phyloP scores from a whole-genome alignment of 306 rosid species.

The Fagus crenata region DNA sequence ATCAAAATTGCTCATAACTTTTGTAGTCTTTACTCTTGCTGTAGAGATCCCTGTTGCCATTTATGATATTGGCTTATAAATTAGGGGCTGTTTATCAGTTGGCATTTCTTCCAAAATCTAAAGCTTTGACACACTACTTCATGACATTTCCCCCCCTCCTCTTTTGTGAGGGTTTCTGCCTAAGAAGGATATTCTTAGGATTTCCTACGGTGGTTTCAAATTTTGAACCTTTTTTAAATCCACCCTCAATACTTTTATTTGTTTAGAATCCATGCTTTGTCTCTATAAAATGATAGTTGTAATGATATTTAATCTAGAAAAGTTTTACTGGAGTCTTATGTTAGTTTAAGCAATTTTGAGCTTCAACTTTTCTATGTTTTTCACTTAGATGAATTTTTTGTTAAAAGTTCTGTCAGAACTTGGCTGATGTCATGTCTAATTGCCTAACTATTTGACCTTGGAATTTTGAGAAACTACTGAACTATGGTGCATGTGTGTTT shows the following conservation, averaged over 20 bases:
- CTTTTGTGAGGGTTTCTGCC: conserved; percentile 1
- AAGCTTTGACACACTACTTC: background rate
- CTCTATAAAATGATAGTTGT: background rate
- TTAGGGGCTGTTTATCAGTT: background rate
- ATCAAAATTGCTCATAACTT: background rate
- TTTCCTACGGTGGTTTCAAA: background rate
- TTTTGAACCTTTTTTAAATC: background rate
- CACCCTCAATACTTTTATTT: background rate
- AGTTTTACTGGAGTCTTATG: background rate
- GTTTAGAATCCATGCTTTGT: background rate
- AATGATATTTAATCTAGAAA: background rate
- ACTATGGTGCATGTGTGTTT: no score
- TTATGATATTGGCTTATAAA: background rate
- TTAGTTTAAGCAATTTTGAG: background rate
- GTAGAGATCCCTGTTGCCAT: no score
- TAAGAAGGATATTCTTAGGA: background rate
- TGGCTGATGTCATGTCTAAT: no score
- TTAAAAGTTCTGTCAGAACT: no score
- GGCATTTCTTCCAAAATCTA: background rate
- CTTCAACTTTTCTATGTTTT: background rate
- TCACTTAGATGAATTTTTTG: no score
- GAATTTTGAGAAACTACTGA: no score
- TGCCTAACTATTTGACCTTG: no score
- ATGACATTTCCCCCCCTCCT: background rate
- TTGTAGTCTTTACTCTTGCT: background rate